Conservation (phyloP, 805 yeast species). For the Yarrowia deformans region DNA sequence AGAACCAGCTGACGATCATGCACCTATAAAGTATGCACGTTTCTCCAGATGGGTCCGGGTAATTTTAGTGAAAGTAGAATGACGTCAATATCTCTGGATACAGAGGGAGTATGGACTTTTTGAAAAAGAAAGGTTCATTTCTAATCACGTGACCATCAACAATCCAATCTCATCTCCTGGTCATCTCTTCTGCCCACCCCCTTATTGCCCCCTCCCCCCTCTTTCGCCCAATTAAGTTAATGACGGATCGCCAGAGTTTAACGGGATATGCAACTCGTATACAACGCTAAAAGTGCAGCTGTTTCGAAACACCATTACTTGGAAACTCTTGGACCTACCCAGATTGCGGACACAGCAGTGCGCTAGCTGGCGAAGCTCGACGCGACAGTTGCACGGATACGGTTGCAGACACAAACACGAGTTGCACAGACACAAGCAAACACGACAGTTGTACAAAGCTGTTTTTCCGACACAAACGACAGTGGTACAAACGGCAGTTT, state of each 20-base stretch:
- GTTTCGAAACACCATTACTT: background rate
- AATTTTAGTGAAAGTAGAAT: background rate
- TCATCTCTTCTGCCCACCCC: background rate
- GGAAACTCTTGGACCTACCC: background rate
- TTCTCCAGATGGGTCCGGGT: conserved; percentile 24
- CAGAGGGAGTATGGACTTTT: background rate
- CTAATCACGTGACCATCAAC: no score
- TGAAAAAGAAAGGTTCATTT: background rate
- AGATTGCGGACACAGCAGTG: no score
- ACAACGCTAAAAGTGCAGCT: conserved; percentile 9
- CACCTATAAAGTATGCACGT: background rate
- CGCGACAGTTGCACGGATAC: no score
- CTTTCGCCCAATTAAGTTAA: background rate
- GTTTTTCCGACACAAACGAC: no score
- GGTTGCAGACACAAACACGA: background rate
- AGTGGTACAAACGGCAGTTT: no score
- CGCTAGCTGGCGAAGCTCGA: no score
- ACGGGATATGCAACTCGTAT: conserved; percentile 20
- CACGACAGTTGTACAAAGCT: background rate
- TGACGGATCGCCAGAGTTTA: conserved; percentile 1
- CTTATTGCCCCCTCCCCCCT: background rate
- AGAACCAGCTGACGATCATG: background rate
- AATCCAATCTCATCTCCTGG: no score
- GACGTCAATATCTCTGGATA: background rate
- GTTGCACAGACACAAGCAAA: background rate